A percentile compares a stretch with the other conserved stretches of the same genome.
These are phyloP conservation scores for Backusella australiensis DNA, from an alignment of 192 early-diverging fungal genomes.

Conservation along the genomic window DNA sequence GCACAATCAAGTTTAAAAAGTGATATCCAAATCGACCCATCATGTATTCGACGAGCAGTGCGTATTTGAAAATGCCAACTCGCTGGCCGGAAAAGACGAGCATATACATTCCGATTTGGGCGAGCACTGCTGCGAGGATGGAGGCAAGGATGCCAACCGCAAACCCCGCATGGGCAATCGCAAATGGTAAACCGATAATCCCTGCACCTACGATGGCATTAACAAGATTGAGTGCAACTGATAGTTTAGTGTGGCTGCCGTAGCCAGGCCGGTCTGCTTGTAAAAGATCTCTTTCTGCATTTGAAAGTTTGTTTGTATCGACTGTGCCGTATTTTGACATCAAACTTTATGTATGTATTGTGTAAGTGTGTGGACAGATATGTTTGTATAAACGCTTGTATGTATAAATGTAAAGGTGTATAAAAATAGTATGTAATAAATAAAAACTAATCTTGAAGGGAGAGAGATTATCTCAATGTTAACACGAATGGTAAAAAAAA, in stretches of 20 bases:
- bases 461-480: background rate
- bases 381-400: background rate
- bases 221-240: conserved; percentile 61
- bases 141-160: conserved; percentile 50
- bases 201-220: conserved; percentile 70
- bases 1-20: conserved; percentile 53
- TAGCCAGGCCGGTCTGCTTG: conserved; percentile 42
- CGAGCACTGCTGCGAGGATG: conserved; percentile 46
- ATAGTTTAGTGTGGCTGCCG: conserved; percentile 33
- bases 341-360: background rate
- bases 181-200: conserved; percentile 62
- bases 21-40: conserved; percentile 56
- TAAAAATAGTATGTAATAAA: background rate
- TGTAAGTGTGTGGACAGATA: background rate
- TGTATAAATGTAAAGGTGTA: background rate
- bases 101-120: conserved; percentile 52
- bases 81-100: conserved; percentile 57
- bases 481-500: background rate
- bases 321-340: background rate
- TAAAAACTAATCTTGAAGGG: background rate
- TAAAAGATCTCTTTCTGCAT: conserved; percentile 27
- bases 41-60: conserved; percentile 47
- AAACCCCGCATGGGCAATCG: conserved; percentile 62
- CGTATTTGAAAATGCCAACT: conserved; percentile 57
- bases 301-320: conserved; percentile 4